Evolutionary conservation across 495 filamentous ascomycete genomes (phyloP), one percentile per base, ranked within the genome.

Genomic region (Lasiosphaeriaceae sp.): DNA sequence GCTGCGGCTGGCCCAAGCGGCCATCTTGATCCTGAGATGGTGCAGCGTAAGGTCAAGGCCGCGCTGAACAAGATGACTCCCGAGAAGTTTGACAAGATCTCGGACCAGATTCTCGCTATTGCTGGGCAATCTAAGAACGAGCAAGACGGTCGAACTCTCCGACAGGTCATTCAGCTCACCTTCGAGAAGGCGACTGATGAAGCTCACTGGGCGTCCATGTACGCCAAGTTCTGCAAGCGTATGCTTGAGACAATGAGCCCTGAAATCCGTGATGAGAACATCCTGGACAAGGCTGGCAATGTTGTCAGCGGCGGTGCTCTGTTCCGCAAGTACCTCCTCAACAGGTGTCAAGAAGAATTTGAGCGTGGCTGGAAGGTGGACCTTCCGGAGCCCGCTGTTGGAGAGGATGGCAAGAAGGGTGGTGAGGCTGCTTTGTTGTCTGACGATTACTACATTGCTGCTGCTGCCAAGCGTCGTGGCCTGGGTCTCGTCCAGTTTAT

Each of bases 121-220:
- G 90, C 93, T 34, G 86, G 83, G 11, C 94, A 99, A 67, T 97
- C 94, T 31, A 96, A 95, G 80, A 87, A 93, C 66, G 94, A 99
- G 78, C 81, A 82, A 6, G 95, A 99, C 68, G 94, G 94, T 37
- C 87, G 94, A 17, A 97, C 95, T 2, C 80, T 99, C 50, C 88
- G 94, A 63, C 94, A 99, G 71, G 92, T 97, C 68, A 99, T 99
- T 65, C 92, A 96, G 68, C 88, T 99, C 53, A 96, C 92, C 3
- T 99, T 99, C 66, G 94, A 97, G 78, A 99, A 99, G 78, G 94
- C 94, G 62, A 96, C 91, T 24, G 94, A 99, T 71, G 94, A 99
- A 71, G 90, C 92, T 60, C 93, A 97, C 74, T 99, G 95, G 95
- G 92, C 94, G 31, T 89, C 89, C 17, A 98, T 97, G 91, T 97